Evolutionary conservation across 257 asterid genomes (phyloP), one percentile per base, ranked within the genome.

Genomic region (Echium plantagineum): DNA sequence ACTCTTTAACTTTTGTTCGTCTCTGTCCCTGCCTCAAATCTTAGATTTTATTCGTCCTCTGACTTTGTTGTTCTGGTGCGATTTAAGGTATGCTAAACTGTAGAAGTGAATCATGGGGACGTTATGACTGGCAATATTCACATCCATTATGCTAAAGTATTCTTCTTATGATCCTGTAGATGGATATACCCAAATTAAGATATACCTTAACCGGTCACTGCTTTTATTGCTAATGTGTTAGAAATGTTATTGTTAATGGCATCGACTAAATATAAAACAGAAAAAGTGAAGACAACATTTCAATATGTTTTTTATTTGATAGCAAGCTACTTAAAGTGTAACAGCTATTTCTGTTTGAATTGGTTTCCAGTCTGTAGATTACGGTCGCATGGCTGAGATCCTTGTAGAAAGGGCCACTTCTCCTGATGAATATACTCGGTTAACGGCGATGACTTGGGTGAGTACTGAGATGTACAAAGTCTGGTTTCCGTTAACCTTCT

Each of bases 341-440:
- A 59, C 64, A 32, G 19, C 59, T 21, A 67, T 68, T 67, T 71
- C 71, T 78, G 75, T 79, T 64, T 61, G 59, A 74, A 54, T 49
- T 69, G 42, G 72, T 68, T 52, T 67, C 57, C 67, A 94, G 99
- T 94, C 97, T 75, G 99, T 94, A 81, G 99, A 94, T 86, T 94
- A 94, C 76, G 97, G 99, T 69, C 96, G 97, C 75, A 94, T 94
- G 99, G 94, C 97, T 67, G 99, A 94, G 80, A 94, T 94, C 73
- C 72, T 94, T 76, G 96, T 94, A 47, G 95, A 94, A 69, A 84
- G 99, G 74, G 99, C 96, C 61, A 83, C 90, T 74, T 81, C 97
- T 21, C 72, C 79, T 61, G 97, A 94, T 83, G 99, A 89, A 76
- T 94, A 89, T 76, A 94, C 99, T 68, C 82, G 95, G 57, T 65